A percentile compares a stretch with the other conserved stretches of the same genome.
These are phyloP conservation scores for Neofusicoccum ribis DNA, from an alignment of 2,329 filamentous ascomycete genomes.

Conservation along the genomic window DNA sequence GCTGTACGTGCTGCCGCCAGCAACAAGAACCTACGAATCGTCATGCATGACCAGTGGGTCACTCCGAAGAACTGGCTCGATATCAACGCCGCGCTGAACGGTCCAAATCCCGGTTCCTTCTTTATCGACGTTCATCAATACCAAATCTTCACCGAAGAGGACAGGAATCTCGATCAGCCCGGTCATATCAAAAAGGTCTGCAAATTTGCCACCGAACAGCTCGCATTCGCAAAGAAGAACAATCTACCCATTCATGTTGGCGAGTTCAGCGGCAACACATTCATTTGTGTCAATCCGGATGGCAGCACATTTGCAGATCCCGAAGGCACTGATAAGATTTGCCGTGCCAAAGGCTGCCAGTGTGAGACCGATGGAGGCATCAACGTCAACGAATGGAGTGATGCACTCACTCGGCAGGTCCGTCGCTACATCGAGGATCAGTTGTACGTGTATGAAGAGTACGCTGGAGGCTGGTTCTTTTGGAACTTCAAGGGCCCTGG, in stretches of 20 bases:
- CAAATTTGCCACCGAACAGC: constrained; percentile 55
- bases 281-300: constrained; percentile 46
- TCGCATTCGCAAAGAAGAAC: constrained; percentile 39
- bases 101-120: constrained; percentile 58
- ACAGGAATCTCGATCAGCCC: constrained; percentile 39
- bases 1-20: constrained; percentile 52
- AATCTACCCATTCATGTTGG: constrained; percentile 44
- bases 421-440: constrained; percentile 46
- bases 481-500: constrained; percentile 46
- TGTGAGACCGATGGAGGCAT: constrained; percentile 36
- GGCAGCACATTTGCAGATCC: constrained; percentile 34
- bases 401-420: constrained; percentile 39
- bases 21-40: constrained; percentile 51
- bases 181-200: constrained; percentile 47
- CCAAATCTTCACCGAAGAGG: constrained; percentile 42
- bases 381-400: constrained; percentile 34
- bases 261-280: constrained; percentile 47
- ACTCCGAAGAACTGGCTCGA: constrained; percentile 57
- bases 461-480: constrained; percentile 43
- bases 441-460: constrained; percentile 45
- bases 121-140: constrained; percentile 61
- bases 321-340: constrained; percentile 25
- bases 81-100: constrained; percentile 41
- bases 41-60: constrained; percentile 54
- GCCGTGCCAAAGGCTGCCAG: constrained; percentile 39